A percentile compares a stretch with the other conserved stretches of the same genome.
Evolutionary conservation across 2,329 filamentous ascomycete genomes (phyloP).

Genomic region (Trichoderma hamatum): DNA sequence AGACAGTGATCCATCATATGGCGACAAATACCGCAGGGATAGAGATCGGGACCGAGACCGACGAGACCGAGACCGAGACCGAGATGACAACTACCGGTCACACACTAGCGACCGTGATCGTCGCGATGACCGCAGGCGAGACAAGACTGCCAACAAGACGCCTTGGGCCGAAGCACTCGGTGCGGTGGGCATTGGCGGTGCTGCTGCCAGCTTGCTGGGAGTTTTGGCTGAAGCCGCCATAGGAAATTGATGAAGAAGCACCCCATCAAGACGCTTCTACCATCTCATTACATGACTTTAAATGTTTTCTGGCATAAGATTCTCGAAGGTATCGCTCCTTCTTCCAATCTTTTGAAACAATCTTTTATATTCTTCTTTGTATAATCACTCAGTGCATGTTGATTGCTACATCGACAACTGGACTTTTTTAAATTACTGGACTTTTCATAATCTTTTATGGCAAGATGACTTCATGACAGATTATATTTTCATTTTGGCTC

Average conservation of each 20-base stretch:
- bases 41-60: not conserved
- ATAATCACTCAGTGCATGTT: not conserved
- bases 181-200: slow-evolving; percentile 63
- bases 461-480: not conserved
- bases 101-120: slow-evolving; percentile 43
- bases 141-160: slow-evolving; percentile 47
- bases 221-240: slow-evolving; percentile 61
- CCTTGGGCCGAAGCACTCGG: slow-evolving; percentile 58
- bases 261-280: not conserved
- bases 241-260: slow-evolving; percentile 24
- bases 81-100: slow-evolving; percentile 33
- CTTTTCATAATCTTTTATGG: not conserved
- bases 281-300: not conserved
- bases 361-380: not conserved
- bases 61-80: slow-evolving; percentile 41
- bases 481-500: not conserved
- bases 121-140: slow-evolving; percentile 44
- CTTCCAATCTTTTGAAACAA: not conserved
- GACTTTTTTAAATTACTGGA: not conserved
- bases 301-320: not conserved
- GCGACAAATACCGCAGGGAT: slow-evolving; percentile 17
- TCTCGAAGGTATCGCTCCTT: not conserved
- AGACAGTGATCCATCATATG: slow-evolving; percentile 34
- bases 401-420: not conserved
- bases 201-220: slow-evolving; percentile 60